These are phyloP conservation scores for Vitis amurensis DNA, from an alignment of 164 flowering plant species.

Conservation along the genomic window DNA sequence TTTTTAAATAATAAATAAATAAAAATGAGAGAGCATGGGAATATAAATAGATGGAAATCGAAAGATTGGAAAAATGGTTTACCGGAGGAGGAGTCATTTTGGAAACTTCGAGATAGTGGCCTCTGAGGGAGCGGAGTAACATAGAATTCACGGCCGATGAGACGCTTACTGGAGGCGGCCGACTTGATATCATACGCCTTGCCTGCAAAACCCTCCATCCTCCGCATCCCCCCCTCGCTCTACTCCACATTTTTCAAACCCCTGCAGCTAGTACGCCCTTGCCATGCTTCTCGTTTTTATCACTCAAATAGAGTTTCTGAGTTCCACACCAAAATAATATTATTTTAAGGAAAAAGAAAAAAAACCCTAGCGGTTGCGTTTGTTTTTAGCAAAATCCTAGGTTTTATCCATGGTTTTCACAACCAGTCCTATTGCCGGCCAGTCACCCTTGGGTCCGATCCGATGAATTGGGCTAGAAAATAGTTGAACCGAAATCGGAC, in stretches of 20 bases:
- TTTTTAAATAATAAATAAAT: neutral
- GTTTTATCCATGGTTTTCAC: too few species aligned
- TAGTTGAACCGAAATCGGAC: too few species aligned
- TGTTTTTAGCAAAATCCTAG: too few species aligned
- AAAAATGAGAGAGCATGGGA: conserved; percentile 7
- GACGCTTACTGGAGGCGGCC: conserved; percentile 19
- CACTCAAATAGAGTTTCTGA: too few species aligned
- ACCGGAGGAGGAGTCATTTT: conserved; percentile 87
- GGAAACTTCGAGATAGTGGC: conserved; percentile 83
- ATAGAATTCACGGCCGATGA: conserved; percentile 65
- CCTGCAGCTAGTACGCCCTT: too few species aligned
- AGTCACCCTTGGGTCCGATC: too few species aligned
- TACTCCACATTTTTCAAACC: conserved; percentile 23
- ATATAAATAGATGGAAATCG: neutral
- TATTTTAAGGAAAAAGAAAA: too few species aligned
- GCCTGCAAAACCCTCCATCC: conserved; percentile 16
- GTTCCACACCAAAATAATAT: too few species aligned
- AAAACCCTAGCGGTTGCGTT: too few species aligned
- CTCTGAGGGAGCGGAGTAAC: conserved; percentile 83
- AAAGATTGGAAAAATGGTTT: neutral
- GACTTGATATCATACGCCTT: conserved; percentile 30
- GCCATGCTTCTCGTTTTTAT: too few species aligned
- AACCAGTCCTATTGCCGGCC: accelerated
- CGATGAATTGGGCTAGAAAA: too few species aligned
- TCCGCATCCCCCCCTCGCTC: neutral